phyloP scores from a whole-genome alignment of 2,329 filamentous ascomycete species.

The Aschersonia sp. region DNA sequence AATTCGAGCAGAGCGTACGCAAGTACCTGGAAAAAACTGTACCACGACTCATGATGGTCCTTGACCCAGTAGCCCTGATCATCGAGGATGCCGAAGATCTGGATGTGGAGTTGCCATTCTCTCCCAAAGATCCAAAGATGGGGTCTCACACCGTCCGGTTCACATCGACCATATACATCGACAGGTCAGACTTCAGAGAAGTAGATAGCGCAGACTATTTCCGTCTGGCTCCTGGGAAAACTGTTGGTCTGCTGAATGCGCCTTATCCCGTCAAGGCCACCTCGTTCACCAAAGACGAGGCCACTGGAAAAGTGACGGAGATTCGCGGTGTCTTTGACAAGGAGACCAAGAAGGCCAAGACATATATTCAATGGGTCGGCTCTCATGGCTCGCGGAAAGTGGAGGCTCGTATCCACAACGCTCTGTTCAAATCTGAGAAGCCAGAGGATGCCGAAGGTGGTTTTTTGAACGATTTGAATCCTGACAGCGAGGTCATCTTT shows the following conservation, averaged over 20 bases:
- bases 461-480: conserved; percentile 74
- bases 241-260: conserved; percentile 59
- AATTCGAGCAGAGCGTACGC: conserved; percentile 73
- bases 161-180: conserved; percentile 73
- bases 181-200: conserved; percentile 67
- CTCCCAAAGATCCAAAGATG: conserved; percentile 61
- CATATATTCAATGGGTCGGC: conserved; percentile 81
- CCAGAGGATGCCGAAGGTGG: conserved; percentile 65
- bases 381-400: conserved; percentile 51
- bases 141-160: conserved; percentile 48
- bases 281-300: conserved; percentile 52
- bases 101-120: conserved; percentile 63
- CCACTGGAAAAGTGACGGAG: conserved; percentile 49
- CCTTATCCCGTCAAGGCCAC: conserved; percentile 58
- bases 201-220: conserved; percentile 65
- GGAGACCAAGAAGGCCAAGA: conserved; percentile 59
- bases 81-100: conserved; percentile 58
- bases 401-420: conserved; percentile 66
- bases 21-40: conserved; percentile 80
- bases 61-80: conserved; percentile 70
- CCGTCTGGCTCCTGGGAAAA: conserved; percentile 64
- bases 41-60: conserved; percentile 75
- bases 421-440: conserved; percentile 76
- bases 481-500: conserved; percentile 70
- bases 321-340: conserved; percentile 53